Evolutionary conservation across 2,329 filamentous ascomycete genomes (phyloP).

Genomic region (Allantophomopsis lycopodina): DNA sequence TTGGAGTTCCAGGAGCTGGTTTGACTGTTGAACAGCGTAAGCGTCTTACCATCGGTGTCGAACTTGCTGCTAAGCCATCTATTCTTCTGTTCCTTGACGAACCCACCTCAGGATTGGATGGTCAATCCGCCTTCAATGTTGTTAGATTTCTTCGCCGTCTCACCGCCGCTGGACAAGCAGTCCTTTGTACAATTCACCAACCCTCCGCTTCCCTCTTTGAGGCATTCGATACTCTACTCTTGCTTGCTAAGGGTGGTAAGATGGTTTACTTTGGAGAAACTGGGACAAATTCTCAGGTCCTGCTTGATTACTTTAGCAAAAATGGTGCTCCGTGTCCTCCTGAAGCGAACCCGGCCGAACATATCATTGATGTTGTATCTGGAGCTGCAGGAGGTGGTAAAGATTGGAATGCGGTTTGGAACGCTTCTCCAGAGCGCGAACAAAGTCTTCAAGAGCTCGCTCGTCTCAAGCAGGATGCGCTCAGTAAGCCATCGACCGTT

Average conservation of each 20-base stretch:
- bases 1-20: conserved; percentile 47
- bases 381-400: conserved; percentile 34
- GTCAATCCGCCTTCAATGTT: conserved; percentile 50
- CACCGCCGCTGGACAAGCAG: conserved; percentile 35
- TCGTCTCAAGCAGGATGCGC: conserved; percentile 34
- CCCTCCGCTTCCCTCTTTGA: conserved; percentile 38
- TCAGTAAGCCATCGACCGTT: conserved; percentile 17
- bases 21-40: conserved; percentile 50
- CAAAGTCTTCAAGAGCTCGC: conserved; percentile 43
- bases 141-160: conserved; percentile 47
- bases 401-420: conserved; percentile 59
- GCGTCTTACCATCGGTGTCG: conserved; percentile 46
- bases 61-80: conserved; percentile 40
- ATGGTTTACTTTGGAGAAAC: conserved; percentile 60
- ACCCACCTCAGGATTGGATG: conserved; percentile 47
- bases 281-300: conserved; percentile 39
- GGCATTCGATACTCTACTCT: conserved; percentile 45
- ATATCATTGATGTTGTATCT: conserved; percentile 30
- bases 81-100: conserved; percentile 50
- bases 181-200: conserved; percentile 42
- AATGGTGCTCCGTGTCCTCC: conserved; percentile 29
- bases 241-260: conserved; percentile 49
- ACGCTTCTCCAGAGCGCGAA: conserved; percentile 40
- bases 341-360: conserved; percentile 27
- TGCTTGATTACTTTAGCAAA: conserved; percentile 46